Percentiles rank a stretch among this genome's conserved stretches.
These are phyloP conservation scores for Aspergillus aculeatus DNA, from an alignment of 2,329 filamentous ascomycete species.

Conservation along the genomic window DNA sequence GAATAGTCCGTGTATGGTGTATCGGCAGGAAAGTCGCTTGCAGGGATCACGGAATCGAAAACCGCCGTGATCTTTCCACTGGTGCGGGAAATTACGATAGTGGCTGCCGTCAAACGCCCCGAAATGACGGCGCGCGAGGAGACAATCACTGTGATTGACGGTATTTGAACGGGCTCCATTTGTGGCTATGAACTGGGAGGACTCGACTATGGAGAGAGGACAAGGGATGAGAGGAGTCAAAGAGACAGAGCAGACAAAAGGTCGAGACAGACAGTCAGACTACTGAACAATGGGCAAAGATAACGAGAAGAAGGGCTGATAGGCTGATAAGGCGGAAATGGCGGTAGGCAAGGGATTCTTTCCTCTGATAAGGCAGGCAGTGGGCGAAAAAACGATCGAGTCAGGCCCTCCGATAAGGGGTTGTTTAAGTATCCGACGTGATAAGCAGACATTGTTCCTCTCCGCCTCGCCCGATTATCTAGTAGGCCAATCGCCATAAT, in stretches of 20 bases:
- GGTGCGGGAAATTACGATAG: slow-evolving; percentile 70
- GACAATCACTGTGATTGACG: slow-evolving; percentile 70
- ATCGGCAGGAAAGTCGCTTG: slow-evolving; percentile 68
- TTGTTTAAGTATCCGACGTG: slow-evolving; percentile 11
- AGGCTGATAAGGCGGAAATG: slow-evolving; percentile 1
- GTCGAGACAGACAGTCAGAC: slow-evolving; percentile 5
- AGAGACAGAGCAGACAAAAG: slow-evolving; percentile 13
- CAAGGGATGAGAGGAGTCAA: slow-evolving; percentile 10
- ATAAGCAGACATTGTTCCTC: not conserved
- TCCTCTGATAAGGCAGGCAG: slow-evolving; percentile 7
- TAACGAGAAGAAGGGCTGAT: slow-evolving; percentile 9
- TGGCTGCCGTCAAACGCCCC: slow-evolving; percentile 74
- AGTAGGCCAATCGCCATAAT: slow-evolving; percentile 1
- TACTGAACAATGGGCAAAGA: slow-evolving; percentile 7
- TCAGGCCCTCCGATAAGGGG: slow-evolving; percentile 6
- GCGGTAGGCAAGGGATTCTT: slow-evolving; percentile 9
- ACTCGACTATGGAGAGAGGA: slow-evolving; percentile 5
- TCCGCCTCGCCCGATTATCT: not conserved
- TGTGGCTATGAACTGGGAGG: slow-evolving; percentile 7
- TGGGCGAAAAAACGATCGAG: slow-evolving; percentile 2
- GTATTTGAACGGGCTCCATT: slow-evolving; percentile 24
- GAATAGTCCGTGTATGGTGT: slow-evolving; percentile 80
- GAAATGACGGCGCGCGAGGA: slow-evolving; percentile 82
- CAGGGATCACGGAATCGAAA: slow-evolving; percentile 69
- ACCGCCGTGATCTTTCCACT: slow-evolving; percentile 85